Evolutionary conservation across 306 rosid species (phyloP).

Genomic region (Gynostemma pentaphyllum): DNA sequence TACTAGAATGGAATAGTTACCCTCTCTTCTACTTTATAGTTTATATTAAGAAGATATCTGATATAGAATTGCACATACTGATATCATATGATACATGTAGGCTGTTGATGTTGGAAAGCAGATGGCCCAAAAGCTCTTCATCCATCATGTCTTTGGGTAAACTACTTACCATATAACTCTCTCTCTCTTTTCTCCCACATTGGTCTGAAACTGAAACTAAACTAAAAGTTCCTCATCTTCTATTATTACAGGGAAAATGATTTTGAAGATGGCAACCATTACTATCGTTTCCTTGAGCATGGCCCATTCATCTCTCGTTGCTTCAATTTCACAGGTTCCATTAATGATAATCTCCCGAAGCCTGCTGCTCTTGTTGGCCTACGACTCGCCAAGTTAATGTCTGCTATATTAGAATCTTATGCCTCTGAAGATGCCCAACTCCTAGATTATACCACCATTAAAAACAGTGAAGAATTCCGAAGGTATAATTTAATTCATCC

Average conservation of each 20-base stretch:
- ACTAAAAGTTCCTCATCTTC: background rate
- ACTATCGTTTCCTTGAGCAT: slow-evolving; percentile 84
- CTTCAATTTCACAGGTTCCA: slow-evolving; percentile 54
- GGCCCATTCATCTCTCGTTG: slow-evolving; percentile 54
- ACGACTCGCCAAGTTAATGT: slow-evolving; percentile 66
- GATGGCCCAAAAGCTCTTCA: slow-evolving; percentile 60
- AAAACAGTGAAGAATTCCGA: slow-evolving; percentile 88
- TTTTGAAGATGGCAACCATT: slow-evolving; percentile 73
- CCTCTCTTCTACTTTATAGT: too few species aligned
- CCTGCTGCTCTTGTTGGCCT: slow-evolving; percentile 42
- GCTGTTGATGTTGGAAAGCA: slow-evolving; percentile 77
- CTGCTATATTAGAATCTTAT: slow-evolving; percentile 81
- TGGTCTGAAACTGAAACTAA: background rate
- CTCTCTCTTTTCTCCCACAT: background rate
- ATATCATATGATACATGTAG: too few species aligned
- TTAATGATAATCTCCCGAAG: slow-evolving; percentile 56
- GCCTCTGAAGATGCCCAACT: slow-evolving; percentile 57
- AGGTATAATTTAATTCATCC: slow-evolving; percentile 27
- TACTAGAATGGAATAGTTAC: too few species aligned
- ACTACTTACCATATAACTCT: too few species aligned
- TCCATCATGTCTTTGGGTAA: slow-evolving; percentile 86
- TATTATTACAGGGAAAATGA: slow-evolving; percentile 50
- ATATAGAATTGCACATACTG: too few species aligned
- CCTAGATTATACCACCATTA: slow-evolving; percentile 60
- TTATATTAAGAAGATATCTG: too few species aligned